Evolutionary conservation across 495 filamentous ascomycete genomes (phyloP), one percentile per base, ranked within the genome.

Genomic region (Venustampulla echinocandica): DNA sequence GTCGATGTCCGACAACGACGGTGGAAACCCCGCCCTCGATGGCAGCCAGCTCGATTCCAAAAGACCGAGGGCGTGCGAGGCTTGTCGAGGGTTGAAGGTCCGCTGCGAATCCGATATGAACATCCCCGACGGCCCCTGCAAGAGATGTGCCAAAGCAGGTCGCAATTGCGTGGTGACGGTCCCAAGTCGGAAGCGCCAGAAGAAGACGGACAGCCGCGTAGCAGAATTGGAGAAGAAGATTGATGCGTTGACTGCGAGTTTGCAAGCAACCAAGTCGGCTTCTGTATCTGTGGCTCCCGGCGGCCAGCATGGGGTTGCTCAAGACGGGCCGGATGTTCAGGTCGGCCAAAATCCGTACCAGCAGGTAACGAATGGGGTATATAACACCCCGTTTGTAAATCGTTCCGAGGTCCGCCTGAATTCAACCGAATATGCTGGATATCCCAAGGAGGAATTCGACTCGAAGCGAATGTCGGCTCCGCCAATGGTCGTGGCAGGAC

Each of bases 171-270:
- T 95, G 23, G 81, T 93, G 27, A 94, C 88, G 6, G 76, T 77
- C 20, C 89, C 90, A 1, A 87, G 77, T 10, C 73, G 88, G 11
- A 96, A 94, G 64, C 72, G 90, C 22, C 85, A 90, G 68, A 95
- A 92, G 69, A 96, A 95, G 69, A 87, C 85, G 21, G 92, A 95
- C 60, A 88, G 78, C 47, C 77, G 90, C 30, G 89, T 98, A 6
- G 82, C 88, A 11, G 90, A 96, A 65, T 69, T 98, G 33, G 92
- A 98, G 66, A 87, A 82, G 67, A 95, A 93, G 68, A 90, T 98
- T 40, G 87, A 95, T 67, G 85, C 46, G 2, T 60, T 95, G 62
- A 94, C 85, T 2, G 86, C 85, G 0, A 85, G 75, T 40, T 56
- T 95, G 44, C 76, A 85, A 24, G 78, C 81, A 1, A 70, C 63